Evolutionary conservation across 2,329 filamentous ascomycete species (phyloP), one percentile per base, ranked within the genome.

Genomic region (Colletotrichum theobromicola): DNA sequence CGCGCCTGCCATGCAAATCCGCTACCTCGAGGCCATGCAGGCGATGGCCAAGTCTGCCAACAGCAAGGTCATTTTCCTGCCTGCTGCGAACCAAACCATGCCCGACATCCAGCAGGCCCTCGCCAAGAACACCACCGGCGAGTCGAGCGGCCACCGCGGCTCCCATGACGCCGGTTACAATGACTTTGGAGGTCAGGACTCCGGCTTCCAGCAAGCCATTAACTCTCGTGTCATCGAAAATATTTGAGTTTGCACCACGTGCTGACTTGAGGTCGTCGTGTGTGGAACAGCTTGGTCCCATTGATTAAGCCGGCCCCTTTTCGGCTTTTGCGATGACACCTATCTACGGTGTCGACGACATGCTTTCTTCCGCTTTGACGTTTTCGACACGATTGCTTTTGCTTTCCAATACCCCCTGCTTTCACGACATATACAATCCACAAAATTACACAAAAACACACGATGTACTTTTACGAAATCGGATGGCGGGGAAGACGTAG

Each of bases 21-120:
- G 96, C 78, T 98, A 98, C 85, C 93, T 99, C 78, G 97, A 99
- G 87, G 96, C 97, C 5, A 98, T 98, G 96, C 97, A 98, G 84
- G 91, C 95, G 55, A 99, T 99, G 96, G 97, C 97, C 80, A 98
- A 98, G 90, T 91, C 92, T 0, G 95, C 95, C 62, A 97, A 96
- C 85, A 92, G 90, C 86, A 97, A 97, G 86, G 94, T 97, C 80
- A 96, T 97, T 80, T 97, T 96, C 88, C 81, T 97, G 80, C 94
- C 94, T 12, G 91, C 88, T 12, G 82, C 84, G 61, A 85, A 82
- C 77, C 90, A 94, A 85, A 92, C 90, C 18, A 90, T 93, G 80
- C 84, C 53, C 83, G 66, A 76, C 63, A 72, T 90, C 78, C 84
- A 85, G 70, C 84, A 85, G 26, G 82, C 86, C 55, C 71, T 88